These are phyloP conservation scores for Leccinellum luteum DNA, from an alignment of 768 basidiomycete genomes.

Conservation along the genomic window DNA sequence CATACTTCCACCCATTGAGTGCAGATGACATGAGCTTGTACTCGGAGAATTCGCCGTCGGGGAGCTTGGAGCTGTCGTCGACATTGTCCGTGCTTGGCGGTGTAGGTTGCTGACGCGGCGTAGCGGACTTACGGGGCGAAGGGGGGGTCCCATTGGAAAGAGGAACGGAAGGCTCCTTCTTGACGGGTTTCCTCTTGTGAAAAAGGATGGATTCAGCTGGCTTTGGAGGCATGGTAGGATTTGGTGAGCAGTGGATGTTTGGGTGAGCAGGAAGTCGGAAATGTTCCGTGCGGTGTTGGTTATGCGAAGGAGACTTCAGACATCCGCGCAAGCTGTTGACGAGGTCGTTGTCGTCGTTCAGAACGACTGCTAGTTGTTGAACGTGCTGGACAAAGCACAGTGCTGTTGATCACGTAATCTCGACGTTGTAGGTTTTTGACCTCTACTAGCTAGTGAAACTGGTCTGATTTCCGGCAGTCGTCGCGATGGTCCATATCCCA, in stretches of 20 bases:
- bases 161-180: constrained; percentile 16
- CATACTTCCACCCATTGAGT: constrained; percentile 86
- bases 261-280: background rate
- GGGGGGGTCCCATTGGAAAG: constrained; percentile 15
- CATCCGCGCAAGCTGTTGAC: constrained; percentile 6
- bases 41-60: constrained; percentile 69
- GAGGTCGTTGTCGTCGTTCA: constrained; percentile 1
- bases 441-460: too few relatives aligned
- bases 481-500: too few relatives aligned
- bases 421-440: background rate
- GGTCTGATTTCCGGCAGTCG: too few relatives aligned
- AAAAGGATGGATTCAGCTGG: constrained; percentile 54
- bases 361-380: background rate
- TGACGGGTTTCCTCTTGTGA: constrained; percentile 57
- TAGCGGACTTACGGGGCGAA: constrained; percentile 37
- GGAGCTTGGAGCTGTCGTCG: constrained; percentile 54
- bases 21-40: constrained; percentile 77
- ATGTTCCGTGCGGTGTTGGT: background rate
- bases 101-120: constrained; percentile 40
- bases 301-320: background rate
- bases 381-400: background rate
- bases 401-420: constrained; percentile 30
- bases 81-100: constrained; percentile 41
- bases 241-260: background rate
- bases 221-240: constrained; percentile 27